Base-by-base conservation (phyloP, 495 filamentous ascomycete species). In the Hypoxylon cercidicola region DNA sequence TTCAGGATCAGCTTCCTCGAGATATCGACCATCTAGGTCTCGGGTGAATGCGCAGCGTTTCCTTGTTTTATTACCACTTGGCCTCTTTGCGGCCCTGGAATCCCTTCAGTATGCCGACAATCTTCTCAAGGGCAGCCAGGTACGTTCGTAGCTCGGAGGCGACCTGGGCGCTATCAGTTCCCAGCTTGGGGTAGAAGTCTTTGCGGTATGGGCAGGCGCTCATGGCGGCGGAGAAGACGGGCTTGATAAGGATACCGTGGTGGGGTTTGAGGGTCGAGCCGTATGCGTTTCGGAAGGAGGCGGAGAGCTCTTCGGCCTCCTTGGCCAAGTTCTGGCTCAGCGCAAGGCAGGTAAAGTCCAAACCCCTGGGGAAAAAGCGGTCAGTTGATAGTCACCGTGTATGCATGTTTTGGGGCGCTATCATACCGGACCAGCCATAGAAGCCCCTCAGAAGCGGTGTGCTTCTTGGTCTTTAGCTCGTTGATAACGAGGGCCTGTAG, bases 221-320 rank as follows among this genome's bases (percentile, higher is more conserved):
- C 92, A 98, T 97, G 64, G 96, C 95, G 55, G 92, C 88, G 65
- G 83, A 89, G 83, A 97, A 97, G 67, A 97, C 82, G 55, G 91
- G 90, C 81, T 93, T 96, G 46, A 97, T 80, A 28, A 97, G 46
- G 76, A 95, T 89, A 66, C 81, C 85, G 84, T 99, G 95, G 81
- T 97, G 89, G 23, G 87, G 90, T 80, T 94, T 96, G 69, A 99
- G 90, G 54, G 94, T 96, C 55, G 75, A 78, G 70, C 80, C 85
- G 80, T 98, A 99, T 62, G 95, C 91, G 55, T 73, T 77, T 67
- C 90, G 89, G 88, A 99, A 99, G 52, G 93, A 97, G 57, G 81
- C 78, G 23, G 89, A 82, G 62, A 98, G 90, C 77, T 98, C 93
- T 69, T 91, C 82, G 55, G 73, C 51, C 19, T 84, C 66, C 73